Evolutionary conservation across 1,284 basidiomycete species (phyloP), one percentile per base, ranked within the genome.

Genomic region (Phylloboletellus chloephorus): DNA sequence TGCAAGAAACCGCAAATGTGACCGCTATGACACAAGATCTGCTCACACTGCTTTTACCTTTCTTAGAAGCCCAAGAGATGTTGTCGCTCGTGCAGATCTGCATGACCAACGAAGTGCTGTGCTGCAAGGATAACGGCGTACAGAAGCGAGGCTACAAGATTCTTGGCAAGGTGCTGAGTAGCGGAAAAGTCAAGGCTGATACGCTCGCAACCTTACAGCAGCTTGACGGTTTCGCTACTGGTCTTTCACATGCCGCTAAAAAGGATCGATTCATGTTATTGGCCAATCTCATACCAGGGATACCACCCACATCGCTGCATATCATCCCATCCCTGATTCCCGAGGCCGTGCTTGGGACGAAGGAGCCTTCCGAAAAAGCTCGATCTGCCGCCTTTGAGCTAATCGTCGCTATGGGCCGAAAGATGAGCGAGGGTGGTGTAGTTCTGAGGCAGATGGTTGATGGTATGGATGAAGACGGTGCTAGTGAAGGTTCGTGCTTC

Each of bases 111-210:
- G 72, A 78, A 21, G 74, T 91, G 5, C 65, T 91, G 2, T 74
- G 73, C 31, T 80, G 79, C 57, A 74, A 72, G 49, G 90, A 97
- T 53, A 89, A 88, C 37, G 89, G 82, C 1, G 80, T 97, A 2
- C 96, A 98, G 68, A 99, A 99, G 67, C 90, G 95, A 52, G 86
- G 83, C 12, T 98, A 98, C 69, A 87, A 94, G 56, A 79, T 90
- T 15, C 71, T 98, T 5, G 75, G 85, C 31, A 83, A 85, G 47
- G 61, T 94, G 28, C 64, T 82, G 10, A 82, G 86, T 57, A 69
- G 68, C 33, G 71, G 69, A 1, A 83, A 83, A 54, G 67, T 83
- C 17, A 41, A 56, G 23, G 34, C 23, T 5, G 60, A 61, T 29
- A 34, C 40, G 11, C 67, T 26, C 71, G 87, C 28, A 67, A 60